These are phyloP conservation scores for Xylariaceae sp. DNA, from an alignment of 2,329 filamentous ascomycete species.

Conservation along the genomic window DNA sequence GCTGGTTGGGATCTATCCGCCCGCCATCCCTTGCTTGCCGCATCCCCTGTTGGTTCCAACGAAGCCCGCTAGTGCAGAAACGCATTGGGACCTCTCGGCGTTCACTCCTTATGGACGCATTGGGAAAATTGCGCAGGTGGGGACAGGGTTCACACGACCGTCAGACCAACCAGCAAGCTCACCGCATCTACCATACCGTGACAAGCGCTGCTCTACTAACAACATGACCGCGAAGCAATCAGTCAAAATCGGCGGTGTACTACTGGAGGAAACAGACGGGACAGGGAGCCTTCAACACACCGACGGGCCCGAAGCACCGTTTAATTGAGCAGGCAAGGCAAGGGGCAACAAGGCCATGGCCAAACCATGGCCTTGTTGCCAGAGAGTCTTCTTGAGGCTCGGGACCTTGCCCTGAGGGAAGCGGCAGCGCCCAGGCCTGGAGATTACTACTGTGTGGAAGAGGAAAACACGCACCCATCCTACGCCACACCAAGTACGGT, in stretches of 20 bases:
- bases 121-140: constrained; percentile 24
- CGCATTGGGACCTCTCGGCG: constrained; percentile 21
- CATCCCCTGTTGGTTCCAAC: constrained; percentile 25
- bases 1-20: constrained; percentile 34
- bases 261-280: constrained; percentile 23
- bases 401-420: constrained; percentile 17
- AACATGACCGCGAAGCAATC: constrained; percentile 13
- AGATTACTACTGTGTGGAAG: constrained; percentile 18
- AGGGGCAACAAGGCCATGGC: no score
- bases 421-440: constrained; percentile 9
- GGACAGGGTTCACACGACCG: constrained; percentile 20
- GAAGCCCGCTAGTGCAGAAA: constrained; percentile 26
- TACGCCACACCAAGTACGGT: neutral
- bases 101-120: constrained; percentile 25
- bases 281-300: constrained; percentile 7
- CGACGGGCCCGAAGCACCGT: neutral
- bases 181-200: constrained; percentile 22
- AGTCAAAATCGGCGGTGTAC: constrained; percentile 33
- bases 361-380: no score
- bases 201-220: constrained; percentile 13
- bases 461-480: constrained; percentile 13
- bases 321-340: neutral
- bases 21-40: constrained; percentile 30
- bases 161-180: constrained; percentile 24
- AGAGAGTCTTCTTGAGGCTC: no score